Conservation (phyloP, 2,329 filamentous ascomycete species). For the Boeremia exigua region DNA sequence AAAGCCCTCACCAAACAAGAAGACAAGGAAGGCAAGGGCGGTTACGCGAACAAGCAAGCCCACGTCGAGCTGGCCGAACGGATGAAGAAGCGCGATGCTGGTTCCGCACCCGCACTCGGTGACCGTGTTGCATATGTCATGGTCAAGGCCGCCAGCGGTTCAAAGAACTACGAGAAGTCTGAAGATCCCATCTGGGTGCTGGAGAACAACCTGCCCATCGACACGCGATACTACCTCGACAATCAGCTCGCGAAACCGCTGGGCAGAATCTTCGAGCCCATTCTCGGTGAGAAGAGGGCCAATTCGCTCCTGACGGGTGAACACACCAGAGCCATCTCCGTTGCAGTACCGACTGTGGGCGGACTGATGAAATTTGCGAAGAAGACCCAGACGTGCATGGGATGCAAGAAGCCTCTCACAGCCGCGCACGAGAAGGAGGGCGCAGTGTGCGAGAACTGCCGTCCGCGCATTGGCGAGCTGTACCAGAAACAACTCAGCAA, state of each 20-base stretch:
- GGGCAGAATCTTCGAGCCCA: conserved; percentile 95
- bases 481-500: conserved; percentile 91
- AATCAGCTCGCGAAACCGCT: conserved; percentile 97
- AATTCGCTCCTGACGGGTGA: conserved; percentile 85
- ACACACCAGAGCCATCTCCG: conserved; percentile 92
- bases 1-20: conserved; percentile 84
- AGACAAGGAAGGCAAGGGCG: conserved; percentile 42
- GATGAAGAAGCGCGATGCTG: conserved; percentile 96
- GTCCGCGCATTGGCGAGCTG: conserved; percentile 84
- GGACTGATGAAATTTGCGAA: conserved; percentile 98
- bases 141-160: conserved; percentile 84
- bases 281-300: conserved; percentile 91
- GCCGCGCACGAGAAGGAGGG: conserved; percentile 80
- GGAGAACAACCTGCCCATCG: conserved; percentile 96
- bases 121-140: conserved; percentile 99
- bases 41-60: conserved; percentile 88
- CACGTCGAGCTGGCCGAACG: conserved; percentile 94
- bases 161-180: conserved; percentile 95
- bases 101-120: conserved; percentile 88
- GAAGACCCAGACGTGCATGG: conserved; percentile 98
- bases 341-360: conserved; percentile 88
- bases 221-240: conserved; percentile 98
- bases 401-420: conserved; percentile 94
- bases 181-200: conserved; percentile 97
- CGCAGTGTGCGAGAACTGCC: conserved; percentile 87